Evolutionary conservation across 495 filamentous ascomycete genomes (phyloP), one percentile per base, ranked within the genome.

Genomic region (Neurospora terricola): DNA sequence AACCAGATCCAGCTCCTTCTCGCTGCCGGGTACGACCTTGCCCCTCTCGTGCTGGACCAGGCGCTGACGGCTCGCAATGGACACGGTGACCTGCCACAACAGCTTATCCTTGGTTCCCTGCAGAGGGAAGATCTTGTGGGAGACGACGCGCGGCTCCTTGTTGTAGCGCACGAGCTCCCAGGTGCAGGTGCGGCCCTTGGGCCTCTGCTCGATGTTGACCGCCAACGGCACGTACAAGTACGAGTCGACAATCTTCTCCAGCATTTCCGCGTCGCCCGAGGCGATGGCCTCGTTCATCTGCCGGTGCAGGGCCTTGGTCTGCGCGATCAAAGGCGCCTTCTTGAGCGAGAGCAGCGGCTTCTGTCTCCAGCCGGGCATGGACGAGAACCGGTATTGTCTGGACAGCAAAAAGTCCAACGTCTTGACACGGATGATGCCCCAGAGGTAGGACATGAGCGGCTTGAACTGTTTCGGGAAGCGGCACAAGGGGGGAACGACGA

Each of bases 251-350:
- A 92, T 85, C 34, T 80, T 82, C 66, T 84, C 84, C 18, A 96
- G 77, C 16, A 84, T 85, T 5, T 79, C 72, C 59, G 84, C 80
- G 80, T 94, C 88, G 73, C 90, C 92, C 14, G 80, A 74, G 38
- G 93, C 93, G 72, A 95, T 87, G 10, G 91, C 90, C 72, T 86
- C 86, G 76, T 92, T 91, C 90, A 97, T 92, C 74, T 84, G 78
- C 30, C 82, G 75, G 78, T 97, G 91, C 14, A 96, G 81, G 0
- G 83, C 83, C 70, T 87, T 82, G 16, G 90, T 91, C 11, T 83
- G 83, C 21, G 84, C 82, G 16, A 84, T 83, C 36, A 86, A 80
- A 40, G 80, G 71, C 38, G 80, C 75, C 14, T 81, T 82, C 12
- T 85, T 78, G 40, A 84, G 73, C 73, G 83, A 84, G 75, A 82